A percentile compares a stretch with the other conserved stretches of the same genome.
These are phyloP conservation scores for Didymella glomerata DNA, from an alignment of 2,329 filamentous ascomycete genomes.

Conservation along the genomic window DNA sequence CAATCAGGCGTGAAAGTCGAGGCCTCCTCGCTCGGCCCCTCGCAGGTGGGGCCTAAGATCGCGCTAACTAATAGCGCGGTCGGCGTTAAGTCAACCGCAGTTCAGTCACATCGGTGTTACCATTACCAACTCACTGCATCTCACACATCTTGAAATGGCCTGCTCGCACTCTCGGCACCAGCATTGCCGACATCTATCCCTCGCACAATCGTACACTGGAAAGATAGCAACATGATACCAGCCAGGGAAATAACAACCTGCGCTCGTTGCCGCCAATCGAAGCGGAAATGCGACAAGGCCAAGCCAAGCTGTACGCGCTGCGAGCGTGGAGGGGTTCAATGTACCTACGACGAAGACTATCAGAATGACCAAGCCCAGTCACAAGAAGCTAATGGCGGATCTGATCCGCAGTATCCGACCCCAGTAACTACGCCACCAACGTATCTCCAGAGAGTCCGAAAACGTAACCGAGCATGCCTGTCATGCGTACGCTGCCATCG, in stretches of 20 bases:
- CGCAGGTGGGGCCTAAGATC: not conserved
- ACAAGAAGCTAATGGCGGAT: not conserved
- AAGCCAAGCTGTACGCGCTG: constrained; percentile 29
- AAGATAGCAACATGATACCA: constrained; percentile 7
- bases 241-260: constrained; percentile 25
- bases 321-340: constrained; percentile 16
- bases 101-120: not conserved
- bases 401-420: not conserved
- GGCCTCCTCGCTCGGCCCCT: too few species aligned
- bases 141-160: not conserved
- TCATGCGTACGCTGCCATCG: constrained; percentile 37
- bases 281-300: constrained; percentile 31
- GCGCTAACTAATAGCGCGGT: not conserved
- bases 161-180: not conserved
- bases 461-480: constrained; percentile 27
- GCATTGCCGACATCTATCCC: not conserved
- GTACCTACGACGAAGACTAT: constrained; percentile 16
- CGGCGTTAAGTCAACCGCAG: constrained; percentile 12
- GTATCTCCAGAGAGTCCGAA: constrained; percentile 9
- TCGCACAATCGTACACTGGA: not conserved
- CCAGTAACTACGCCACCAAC: constrained; percentile 3
- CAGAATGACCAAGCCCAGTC: not conserved
- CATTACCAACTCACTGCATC: not conserved
- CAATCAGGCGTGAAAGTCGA: too few species aligned
- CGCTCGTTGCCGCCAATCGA: constrained; percentile 28